phyloP scores from a whole-genome alignment of 306 rosid species.

The Pyrus betulifolia region DNA sequence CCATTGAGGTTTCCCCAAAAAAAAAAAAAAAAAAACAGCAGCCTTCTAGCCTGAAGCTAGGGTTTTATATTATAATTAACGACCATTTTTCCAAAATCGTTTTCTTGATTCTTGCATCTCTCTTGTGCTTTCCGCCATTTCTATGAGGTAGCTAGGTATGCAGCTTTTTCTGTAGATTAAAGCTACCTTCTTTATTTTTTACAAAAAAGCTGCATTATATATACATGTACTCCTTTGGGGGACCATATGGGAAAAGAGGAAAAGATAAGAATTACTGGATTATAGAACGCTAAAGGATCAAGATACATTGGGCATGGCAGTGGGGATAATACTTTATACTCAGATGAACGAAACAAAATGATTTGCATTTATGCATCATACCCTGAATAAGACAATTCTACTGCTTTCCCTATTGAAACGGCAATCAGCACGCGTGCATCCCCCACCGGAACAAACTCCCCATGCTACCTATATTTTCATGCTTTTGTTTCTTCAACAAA shows the following conservation, averaged over 20 bases:
- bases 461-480: neutral
- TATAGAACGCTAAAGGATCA: neutral
- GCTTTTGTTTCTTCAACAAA: neutral
- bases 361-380: neutral
- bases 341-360: neutral
- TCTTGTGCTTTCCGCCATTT: neutral
- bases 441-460: neutral
- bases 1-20: too few relatives aligned
- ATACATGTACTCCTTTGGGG: neutral
- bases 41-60: too few relatives aligned
- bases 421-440: conserved; percentile 23
- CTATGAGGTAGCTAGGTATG: neutral
- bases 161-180: neutral
- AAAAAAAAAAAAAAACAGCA: too few relatives aligned
- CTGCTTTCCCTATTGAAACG: conserved; percentile 4
- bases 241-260: neutral
- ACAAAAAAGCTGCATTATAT: neutral
- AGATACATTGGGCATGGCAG: neutral
- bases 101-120: neutral
- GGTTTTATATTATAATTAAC: too few relatives aligned
- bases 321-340: neutral
- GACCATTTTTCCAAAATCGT: neutral
- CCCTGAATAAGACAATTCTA: neutral
- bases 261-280: neutral
- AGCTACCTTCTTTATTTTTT: neutral